Conservation (phyloP, 805 yeast genomes). For the Ogataea neopini region DNA sequence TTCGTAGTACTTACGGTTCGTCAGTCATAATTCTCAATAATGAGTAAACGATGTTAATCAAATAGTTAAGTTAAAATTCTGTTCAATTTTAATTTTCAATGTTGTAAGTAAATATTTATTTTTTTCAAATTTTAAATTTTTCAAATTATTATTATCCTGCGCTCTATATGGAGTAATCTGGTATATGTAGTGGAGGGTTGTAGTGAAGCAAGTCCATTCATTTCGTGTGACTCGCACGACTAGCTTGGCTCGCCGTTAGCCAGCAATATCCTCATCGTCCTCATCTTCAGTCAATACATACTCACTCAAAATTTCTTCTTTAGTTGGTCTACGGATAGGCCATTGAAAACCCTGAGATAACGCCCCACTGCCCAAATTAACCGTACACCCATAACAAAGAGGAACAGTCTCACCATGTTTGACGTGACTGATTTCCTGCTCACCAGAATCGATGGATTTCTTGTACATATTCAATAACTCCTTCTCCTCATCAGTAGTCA, state of each 20-base stretch:
- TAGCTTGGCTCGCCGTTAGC: no score
- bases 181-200: no score
- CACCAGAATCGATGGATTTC: constrained; percentile 6
- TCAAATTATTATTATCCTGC: constrained; percentile 1
- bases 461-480: constrained; percentile 31
- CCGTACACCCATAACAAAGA: constrained; percentile 80
- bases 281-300: constrained; percentile 29
- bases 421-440: neutral
- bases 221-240: no score
- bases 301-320: constrained; percentile 32
- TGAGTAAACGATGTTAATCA: neutral
- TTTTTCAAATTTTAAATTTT: neutral
- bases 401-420: constrained; percentile 24
- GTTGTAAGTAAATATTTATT: neutral
- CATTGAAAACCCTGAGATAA: constrained; percentile 30
- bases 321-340: constrained; percentile 31
- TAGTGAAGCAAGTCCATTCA: no score
- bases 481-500: constrained; percentile 44
- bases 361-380: constrained; percentile 52
- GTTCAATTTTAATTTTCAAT: neutral
- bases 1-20: constrained; percentile 6
- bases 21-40: neutral
- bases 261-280: no score
- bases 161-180: constrained; percentile 8
- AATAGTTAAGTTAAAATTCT: neutral